A percentile compares a stretch with the other conserved stretches of the same genome.
phyloP scores from a whole-genome alignment of 306 rosid species.

The Parietaria judaica region DNA sequence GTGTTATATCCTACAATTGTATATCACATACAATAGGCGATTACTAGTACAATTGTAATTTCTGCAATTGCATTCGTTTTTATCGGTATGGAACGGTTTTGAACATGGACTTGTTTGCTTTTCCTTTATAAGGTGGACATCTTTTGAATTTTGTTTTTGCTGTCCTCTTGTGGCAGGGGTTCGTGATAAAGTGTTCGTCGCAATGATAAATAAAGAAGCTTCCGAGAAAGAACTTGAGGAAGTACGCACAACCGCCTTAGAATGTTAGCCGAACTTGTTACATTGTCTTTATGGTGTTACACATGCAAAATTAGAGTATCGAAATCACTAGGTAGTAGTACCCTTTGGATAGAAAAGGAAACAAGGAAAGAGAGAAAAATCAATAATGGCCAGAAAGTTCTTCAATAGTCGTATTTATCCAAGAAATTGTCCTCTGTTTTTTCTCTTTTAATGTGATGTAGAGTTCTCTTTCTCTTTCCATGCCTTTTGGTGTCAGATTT shows the following conservation, averaged over 20 bases:
- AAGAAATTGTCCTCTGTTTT: too few relatives aligned
- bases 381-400: too few relatives aligned
- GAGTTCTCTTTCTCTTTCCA: background rate
- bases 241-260: conserved; percentile 33
- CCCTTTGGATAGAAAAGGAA: background rate
- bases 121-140: background rate
- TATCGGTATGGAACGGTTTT: background rate
- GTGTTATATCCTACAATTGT: background rate
- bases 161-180: conserved; percentile 34
- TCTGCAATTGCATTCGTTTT: background rate
- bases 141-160: background rate
- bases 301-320: background rate
- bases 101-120: background rate
- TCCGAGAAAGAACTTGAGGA: conserved; percentile 67
- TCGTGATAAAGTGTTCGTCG: conserved; percentile 60
- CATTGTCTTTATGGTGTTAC: background rate
- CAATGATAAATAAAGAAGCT: conserved; percentile 47
- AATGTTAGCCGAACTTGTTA: conserved; percentile 11
- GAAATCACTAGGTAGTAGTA: background rate
- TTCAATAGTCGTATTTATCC: too few relatives aligned
- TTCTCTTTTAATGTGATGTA: background rate
- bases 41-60: background rate
- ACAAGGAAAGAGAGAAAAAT: too few relatives aligned
- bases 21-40: background rate
- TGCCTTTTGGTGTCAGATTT: conserved; percentile 48